Conservation (phyloP, 1,139 yeast species). For the Geotrichum bryndzae region DNA sequence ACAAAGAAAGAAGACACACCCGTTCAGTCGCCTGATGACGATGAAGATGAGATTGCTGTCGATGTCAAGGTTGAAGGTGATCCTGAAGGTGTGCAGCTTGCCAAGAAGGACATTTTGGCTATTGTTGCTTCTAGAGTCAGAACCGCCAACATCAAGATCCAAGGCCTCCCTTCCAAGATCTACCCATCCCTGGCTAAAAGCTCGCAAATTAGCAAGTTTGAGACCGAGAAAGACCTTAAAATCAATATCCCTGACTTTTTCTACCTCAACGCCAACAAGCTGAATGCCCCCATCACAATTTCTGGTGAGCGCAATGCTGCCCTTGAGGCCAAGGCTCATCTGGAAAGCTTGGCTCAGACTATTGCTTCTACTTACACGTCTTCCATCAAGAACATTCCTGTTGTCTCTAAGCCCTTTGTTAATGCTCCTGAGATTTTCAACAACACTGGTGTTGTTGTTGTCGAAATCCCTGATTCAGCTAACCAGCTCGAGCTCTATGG, state of each 20-base stretch:
- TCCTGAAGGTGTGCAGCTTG: conserved; percentile 70
- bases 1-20: conserved; percentile 41
- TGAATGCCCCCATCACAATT: conserved; percentile 37
- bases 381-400: conserved; percentile 46
- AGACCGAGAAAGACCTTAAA: conserved; percentile 29
- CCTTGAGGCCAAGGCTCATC: conserved; percentile 43
- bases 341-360: conserved; percentile 44
- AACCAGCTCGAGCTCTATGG: conserved; percentile 53
- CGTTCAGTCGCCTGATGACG: conserved; percentile 34
- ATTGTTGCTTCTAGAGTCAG: conserved; percentile 65
- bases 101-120: conserved; percentile 61
- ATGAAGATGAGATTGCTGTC: conserved; percentile 49
- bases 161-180: conserved; percentile 38
- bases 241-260: conserved; percentile 34
- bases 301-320: conserved; percentile 64
- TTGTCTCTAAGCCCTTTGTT: conserved; percentile 47
- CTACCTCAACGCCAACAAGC: conserved; percentile 15
- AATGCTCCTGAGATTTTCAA: conserved; percentile 42
- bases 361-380: conserved; percentile 34
- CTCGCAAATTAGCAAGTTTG: conserved; percentile 17
- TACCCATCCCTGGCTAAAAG: conserved; percentile 28
- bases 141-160: conserved; percentile 30
- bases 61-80: conserved; percentile 76
- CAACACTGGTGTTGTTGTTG: conserved; percentile 57
- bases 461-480: conserved; percentile 32